Base-by-base conservation (phyloP, 2,329 filamentous ascomycete genomes). In the Penicillium sp. region DNA sequence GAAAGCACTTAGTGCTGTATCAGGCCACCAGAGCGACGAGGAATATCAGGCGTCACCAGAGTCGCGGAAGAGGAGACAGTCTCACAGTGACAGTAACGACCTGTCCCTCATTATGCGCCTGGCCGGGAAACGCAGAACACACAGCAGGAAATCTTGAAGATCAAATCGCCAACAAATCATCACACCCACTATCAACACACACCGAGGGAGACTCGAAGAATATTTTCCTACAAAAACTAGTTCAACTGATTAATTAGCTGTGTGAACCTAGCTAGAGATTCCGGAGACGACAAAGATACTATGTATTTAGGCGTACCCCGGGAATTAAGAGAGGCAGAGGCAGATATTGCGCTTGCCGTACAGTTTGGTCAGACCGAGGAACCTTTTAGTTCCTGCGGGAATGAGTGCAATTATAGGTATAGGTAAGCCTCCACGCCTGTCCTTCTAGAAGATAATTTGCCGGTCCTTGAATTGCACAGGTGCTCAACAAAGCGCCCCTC, bases 211-310 rank as follows among this genome's bases (percentile, higher is more conserved):
- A 22, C 19, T 22, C 19, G 19, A 22, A 22, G 19, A 22, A 22
- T 22, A 22, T 1, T 22, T 22, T 22, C 19, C 1, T 22, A 22
- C 19, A 22, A 62, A 68, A 70, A 11, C 60, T 70, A 25, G 58
- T 69, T 42, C 66, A 67, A 42, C 37, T 57, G 13, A 37, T 54
- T 28, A 4, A 14, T 51, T 51, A 51, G 46, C 26, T 51, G 6
- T 6, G 19, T 51, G 4, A 33, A 6, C 46, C n/a, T 10, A 51
- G 46, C 13, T 8, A 51, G 30, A 30, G 11, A 26, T 25, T 35
- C 26, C 26, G 16, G 30, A 30, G 30, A 33, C 26, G 8, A 25
- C 6, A 19, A 19, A 51, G 30, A 51, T 51, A 51, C 11, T 33
- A 51, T 30, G 25, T 11, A 49, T 49, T 22, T 6, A 11, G 42